These are phyloP conservation scores for Halenospora varia DNA, from an alignment of 495 filamentous ascomycete genomes.

Conservation along the genomic window DNA sequence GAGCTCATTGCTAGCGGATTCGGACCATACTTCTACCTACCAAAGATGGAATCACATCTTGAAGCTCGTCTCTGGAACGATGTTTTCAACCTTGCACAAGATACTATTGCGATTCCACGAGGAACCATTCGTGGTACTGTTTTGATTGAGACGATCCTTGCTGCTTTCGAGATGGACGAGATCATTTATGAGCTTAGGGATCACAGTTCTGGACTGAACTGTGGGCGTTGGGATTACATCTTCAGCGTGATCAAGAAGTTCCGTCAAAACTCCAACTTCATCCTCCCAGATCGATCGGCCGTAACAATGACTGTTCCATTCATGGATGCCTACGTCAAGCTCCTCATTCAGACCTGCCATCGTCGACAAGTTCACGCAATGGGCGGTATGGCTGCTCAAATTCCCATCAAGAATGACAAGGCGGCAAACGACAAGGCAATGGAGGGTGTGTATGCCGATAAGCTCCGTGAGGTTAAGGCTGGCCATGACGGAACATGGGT, in stretches of 20 bases:
- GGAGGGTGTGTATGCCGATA: conserved; percentile 89
- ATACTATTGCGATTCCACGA: conserved; percentile 81
- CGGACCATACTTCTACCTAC: conserved; percentile 98
- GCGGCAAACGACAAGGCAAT: conserved; percentile 91
- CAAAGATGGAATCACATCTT: conserved; percentile 98
- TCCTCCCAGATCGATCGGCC: conserved; percentile 84
- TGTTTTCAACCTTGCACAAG: conserved; percentile 94
- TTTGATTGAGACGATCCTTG: conserved; percentile 95
- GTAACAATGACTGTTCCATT: conserved; percentile 99
- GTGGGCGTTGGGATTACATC: conserved; percentile 99
- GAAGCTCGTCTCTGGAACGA: conserved; percentile 99
- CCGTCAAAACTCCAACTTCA: conserved; percentile 87
- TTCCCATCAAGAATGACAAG: conserved; percentile 92
- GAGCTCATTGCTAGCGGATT: conserved; percentile 78
- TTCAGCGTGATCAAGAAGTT: conserved; percentile 99
- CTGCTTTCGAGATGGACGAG: conserved; percentile 99
- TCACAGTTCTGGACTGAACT: conserved; percentile 95
- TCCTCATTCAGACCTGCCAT: conserved; percentile 97
- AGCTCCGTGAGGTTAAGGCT: conserved; percentile 91
- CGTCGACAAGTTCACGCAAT: conserved; percentile 94
- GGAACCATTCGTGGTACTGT: conserved; percentile 96
- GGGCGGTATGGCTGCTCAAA: conserved; percentile 99
- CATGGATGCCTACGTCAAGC: conserved; percentile 96
- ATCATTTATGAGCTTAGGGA: conserved; percentile 99
- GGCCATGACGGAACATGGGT: conserved; percentile 98